A percentile compares a stretch with the other conserved stretches of the same genome.
Evolutionary conservation across 257 asterid genomes (phyloP).

Genomic region (Paraleonurus japonicus): DNA sequence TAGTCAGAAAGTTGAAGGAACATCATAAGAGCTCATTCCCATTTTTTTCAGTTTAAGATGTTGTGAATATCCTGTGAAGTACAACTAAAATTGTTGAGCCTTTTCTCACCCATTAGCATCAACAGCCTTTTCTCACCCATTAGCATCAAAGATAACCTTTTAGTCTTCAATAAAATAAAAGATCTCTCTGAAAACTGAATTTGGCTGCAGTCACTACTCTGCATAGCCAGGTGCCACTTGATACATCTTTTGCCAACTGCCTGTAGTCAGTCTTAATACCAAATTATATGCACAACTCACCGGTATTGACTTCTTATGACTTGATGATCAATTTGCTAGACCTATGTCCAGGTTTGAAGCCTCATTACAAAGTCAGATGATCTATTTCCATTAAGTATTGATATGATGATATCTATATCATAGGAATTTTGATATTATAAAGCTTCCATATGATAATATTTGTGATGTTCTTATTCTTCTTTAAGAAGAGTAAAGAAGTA

Average conservation of each 20-base stretch:
- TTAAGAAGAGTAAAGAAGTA: background rate
- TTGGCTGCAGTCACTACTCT: conserved; percentile 3
- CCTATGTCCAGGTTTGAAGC: background rate
- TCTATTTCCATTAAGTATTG: background rate
- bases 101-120: background rate
- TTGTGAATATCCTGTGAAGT: background rate
- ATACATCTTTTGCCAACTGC: conserved; percentile 4
- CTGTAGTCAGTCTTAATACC: conserved; percentile 14
- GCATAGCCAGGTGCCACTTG: conserved; percentile 11
- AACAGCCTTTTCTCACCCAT: no score
- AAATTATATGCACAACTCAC: conserved; percentile 7
- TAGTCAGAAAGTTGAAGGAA: background rate
- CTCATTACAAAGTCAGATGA: background rate
- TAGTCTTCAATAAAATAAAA: conserved; percentile 6
- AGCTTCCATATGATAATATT: background rate
- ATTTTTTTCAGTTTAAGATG: background rate
- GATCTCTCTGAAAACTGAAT: background rate
- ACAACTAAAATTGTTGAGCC: background rate
- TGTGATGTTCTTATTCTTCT: background rate
- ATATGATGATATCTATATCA: background rate
- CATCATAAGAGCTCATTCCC: background rate
- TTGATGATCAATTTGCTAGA: conserved; percentile 2
- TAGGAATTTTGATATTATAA: background rate
- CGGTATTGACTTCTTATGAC: background rate
- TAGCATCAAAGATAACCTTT: conserved; percentile 8